phyloP scores from a whole-genome alignment of 1,284 basidiomycete species.

The Ceratobasidium sp. region DNA sequence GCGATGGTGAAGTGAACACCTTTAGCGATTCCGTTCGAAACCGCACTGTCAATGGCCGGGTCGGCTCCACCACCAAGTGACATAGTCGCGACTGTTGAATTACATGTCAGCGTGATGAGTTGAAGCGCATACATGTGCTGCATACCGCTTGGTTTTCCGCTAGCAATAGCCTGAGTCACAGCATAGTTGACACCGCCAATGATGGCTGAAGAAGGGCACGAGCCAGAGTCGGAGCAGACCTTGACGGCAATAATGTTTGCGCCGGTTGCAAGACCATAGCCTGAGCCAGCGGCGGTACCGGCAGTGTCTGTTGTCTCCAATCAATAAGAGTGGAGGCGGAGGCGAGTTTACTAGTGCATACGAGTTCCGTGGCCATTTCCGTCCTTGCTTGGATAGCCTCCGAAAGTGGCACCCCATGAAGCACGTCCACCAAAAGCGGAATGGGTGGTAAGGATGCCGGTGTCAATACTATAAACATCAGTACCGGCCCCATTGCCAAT shows the following conservation, averaged over 20 bases:
- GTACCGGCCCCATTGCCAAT: constrained; percentile 6
- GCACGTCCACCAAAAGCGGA: constrained; percentile 45
- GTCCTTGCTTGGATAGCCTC: constrained; percentile 41
- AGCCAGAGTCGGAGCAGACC: constrained; percentile 93
- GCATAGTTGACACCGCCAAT: constrained; percentile 89
- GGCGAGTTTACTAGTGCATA: not conserved
- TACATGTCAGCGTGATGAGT: not conserved
- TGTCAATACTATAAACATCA: constrained; percentile 22
- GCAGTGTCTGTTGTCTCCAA: constrained; percentile 50
- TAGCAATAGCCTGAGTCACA: constrained; percentile 63
- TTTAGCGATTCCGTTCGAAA: constrained; percentile 71
- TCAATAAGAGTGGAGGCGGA: constrained; percentile 2
- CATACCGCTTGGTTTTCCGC: constrained; percentile 59
- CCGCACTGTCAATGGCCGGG: constrained; percentile 49
- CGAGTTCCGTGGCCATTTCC: constrained; percentile 48
- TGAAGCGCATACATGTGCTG: not conserved
- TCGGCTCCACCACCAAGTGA: constrained; percentile 46
- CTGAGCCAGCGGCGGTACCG: constrained; percentile 65
- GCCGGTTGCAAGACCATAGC: constrained; percentile 95
- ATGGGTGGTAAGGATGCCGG: constrained; percentile 42
- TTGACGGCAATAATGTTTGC: constrained; percentile 96
- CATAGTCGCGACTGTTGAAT: constrained; percentile 45
- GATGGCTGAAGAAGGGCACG: constrained; percentile 95
- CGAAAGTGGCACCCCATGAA: constrained; percentile 45
- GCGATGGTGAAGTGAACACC: constrained; percentile 97